These are phyloP conservation scores for Xerocomus spinulosus DNA, from an alignment of 768 basidiomycete species.

Conservation along the genomic window DNA sequence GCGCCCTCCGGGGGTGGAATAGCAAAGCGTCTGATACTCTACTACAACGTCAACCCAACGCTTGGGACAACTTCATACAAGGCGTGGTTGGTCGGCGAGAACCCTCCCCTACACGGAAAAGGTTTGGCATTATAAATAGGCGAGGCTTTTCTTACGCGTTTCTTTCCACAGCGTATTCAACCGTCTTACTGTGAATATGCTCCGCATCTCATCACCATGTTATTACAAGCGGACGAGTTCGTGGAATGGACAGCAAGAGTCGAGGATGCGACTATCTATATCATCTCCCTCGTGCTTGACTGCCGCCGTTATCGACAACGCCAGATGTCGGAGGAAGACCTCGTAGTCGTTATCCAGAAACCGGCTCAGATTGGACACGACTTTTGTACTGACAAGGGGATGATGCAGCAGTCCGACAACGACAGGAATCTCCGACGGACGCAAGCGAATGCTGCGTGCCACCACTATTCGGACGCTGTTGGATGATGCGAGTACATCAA, in stretches of 20 bases:
- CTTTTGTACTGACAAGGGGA: not conserved
- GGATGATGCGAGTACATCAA: too few relatives aligned
- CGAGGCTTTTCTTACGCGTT: not conserved
- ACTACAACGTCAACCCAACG: not conserved
- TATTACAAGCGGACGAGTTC: not conserved
- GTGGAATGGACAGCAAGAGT: not conserved
- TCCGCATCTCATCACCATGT: not conserved
- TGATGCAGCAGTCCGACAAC: too few relatives aligned
- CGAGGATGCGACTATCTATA: too few relatives aligned
- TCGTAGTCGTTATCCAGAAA: not conserved
- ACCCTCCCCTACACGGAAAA: not conserved
- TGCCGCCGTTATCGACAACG: too few relatives aligned
- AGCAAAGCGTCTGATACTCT: not conserved
- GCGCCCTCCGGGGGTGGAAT: too few relatives aligned
- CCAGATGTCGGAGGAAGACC: not conserved
- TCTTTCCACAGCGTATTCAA: not conserved
- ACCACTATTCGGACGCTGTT: too few relatives aligned
- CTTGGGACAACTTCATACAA: not conserved
- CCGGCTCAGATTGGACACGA: not conserved
- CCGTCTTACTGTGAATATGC: not conserved
- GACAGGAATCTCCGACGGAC: too few relatives aligned
- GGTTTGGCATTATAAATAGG: not conserved
- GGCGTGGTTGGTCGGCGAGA: not conserved
- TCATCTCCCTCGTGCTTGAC: not conserved
- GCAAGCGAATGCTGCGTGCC: too few relatives aligned